Percentiles rank a stretch among this genome's conserved stretches.
These are phyloP conservation scores for Aspergillus fumigatiaffinis DNA, from an alignment of 2,329 filamentous ascomycete genomes.

Conservation along the genomic window DNA sequence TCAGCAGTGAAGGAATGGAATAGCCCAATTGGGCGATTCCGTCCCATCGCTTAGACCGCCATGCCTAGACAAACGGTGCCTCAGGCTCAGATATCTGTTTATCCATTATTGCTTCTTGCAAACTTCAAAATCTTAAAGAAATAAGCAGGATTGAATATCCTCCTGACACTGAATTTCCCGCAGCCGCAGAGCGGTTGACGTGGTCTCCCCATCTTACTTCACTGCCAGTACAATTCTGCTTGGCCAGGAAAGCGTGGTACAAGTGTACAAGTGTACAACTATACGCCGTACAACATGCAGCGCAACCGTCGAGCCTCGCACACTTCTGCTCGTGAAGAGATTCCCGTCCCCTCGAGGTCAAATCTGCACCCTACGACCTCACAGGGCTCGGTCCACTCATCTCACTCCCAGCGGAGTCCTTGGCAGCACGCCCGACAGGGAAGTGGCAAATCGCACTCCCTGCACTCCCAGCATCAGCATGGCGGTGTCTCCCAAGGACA, in stretches of 20 bases:
- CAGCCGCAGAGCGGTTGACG: not conserved
- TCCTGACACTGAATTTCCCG: not conserved
- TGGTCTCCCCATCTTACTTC: not conserved
- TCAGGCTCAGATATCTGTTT: not conserved
- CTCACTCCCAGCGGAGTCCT: conserved; percentile 22
- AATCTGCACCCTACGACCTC: conserved; percentile 23
- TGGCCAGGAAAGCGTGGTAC: not conserved
- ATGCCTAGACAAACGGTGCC: not conserved
- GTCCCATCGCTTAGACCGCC: not conserved
- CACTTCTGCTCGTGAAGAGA: conserved; percentile 15
- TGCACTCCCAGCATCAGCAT: not conserved
- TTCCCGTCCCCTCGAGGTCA: conserved; percentile 20
- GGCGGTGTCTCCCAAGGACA: not conserved
- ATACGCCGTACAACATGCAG: not conserved
- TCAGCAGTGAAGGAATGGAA: not conserved
- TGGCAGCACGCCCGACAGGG: conserved; percentile 10
- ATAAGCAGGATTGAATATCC: not conserved
- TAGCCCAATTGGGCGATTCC: not conserved
- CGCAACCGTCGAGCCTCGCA: conserved; percentile 5
- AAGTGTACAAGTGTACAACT: not conserved
- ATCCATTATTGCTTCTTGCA: not conserved
- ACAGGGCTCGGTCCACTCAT: not conserved
- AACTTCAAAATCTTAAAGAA: not conserved
- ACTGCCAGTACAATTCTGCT: too few species aligned
- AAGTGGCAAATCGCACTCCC: not conserved